Base-by-base conservation (phyloP, 2,329 filamentous ascomycete genomes). In the Emericellopsis cladophorae region DNA sequence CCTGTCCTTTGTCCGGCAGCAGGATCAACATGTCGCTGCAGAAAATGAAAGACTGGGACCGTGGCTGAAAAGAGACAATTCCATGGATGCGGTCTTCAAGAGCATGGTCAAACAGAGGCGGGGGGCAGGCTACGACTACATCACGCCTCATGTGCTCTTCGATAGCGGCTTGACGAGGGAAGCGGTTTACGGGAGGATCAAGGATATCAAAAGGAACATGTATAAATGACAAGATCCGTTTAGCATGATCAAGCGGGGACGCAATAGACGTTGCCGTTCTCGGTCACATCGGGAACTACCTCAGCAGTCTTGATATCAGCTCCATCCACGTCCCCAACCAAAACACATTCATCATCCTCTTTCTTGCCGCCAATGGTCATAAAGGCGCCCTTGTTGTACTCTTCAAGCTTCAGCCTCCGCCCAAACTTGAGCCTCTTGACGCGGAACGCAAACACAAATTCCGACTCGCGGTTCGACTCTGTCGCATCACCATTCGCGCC, bases 381-480 rank as follows among this genome's bases (percentile, higher is more conserved):
- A 14, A 43, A 16, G 18, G 41, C 41, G 7, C 41, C 41, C 33
- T 43, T 43, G 10, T 31, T 23, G 26, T 43, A 43, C 10, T 43
- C 36, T 16, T 43, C 41, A n/a, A 21, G 14, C 34, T 36, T 36
- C 18, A 36, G 14, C 7, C 18, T 36, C 36, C 37, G 21, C n/a
- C 29, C 31, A n/a, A 41, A 32, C 10, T n/a, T 23, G 11, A 44
- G 11, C 15, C 32, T 41, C 11, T 29, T 44, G 6, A 42, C 40
- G 9, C 40, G 35, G 37, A 35, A 44, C 31, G 42, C 42, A 18
- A 44, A 44, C 11, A 44, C 40, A 32, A 44, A 44, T 6, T 42
- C 40, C 18, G 15, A 26, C 22, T 18, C 24, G 10, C 40, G 16
- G 3, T 42, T 36, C 18, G 15, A 44, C 12, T 14, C 33, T 16